Percentiles rank a stretch among this genome's conserved stretches.
Evolutionary conservation across 257 asterid genomes (phyloP).

Genomic region (Agastache rugosa): DNA sequence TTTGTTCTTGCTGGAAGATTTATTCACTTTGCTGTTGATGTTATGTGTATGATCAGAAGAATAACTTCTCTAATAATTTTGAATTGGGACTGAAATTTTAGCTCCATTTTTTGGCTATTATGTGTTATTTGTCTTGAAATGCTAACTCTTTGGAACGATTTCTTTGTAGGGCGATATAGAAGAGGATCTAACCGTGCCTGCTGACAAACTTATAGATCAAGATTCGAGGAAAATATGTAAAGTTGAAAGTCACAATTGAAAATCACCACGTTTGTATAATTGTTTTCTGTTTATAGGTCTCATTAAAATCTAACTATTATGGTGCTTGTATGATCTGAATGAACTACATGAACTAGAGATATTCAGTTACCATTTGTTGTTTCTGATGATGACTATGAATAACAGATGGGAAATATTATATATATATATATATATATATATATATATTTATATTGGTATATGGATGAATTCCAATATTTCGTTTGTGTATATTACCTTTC

Average conservation of each 20-base stretch:
- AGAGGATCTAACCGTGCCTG: slow-evolving; percentile 34
- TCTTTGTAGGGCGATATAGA: slow-evolving; percentile 46
- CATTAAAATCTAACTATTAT: slow-evolving; percentile 5
- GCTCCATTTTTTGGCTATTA: background rate
- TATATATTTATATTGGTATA: slow-evolving; percentile 2
- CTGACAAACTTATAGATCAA: slow-evolving; percentile 31
- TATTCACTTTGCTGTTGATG: slow-evolving; percentile 4
- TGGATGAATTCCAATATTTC: background rate
- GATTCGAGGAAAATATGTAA: slow-evolving; percentile 34
- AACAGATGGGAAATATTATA: slow-evolving; percentile 2
- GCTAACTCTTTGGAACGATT: slow-evolving; percentile 30
- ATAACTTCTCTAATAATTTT: too few relatives aligned
- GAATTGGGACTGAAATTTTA: background rate
- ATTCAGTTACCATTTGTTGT: slow-evolving; percentile 27
- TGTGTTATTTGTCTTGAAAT: background rate
- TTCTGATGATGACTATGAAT: slow-evolving; percentile 19
- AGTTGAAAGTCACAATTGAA: slow-evolving; percentile 22
- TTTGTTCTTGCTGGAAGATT: background rate
- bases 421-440: too few relatives aligned
- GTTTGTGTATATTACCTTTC: background rate
- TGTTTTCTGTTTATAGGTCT: slow-evolving; percentile 23
- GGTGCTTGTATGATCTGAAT: slow-evolving; percentile 30
- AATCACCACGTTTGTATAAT: slow-evolving; percentile 19
- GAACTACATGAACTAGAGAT: slow-evolving; percentile 23
- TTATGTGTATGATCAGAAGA: background rate